These are phyloP conservation scores for Friedmanniomyces endolithicus DNA, from an alignment of 495 filamentous ascomycete genomes.

Conservation along the genomic window DNA sequence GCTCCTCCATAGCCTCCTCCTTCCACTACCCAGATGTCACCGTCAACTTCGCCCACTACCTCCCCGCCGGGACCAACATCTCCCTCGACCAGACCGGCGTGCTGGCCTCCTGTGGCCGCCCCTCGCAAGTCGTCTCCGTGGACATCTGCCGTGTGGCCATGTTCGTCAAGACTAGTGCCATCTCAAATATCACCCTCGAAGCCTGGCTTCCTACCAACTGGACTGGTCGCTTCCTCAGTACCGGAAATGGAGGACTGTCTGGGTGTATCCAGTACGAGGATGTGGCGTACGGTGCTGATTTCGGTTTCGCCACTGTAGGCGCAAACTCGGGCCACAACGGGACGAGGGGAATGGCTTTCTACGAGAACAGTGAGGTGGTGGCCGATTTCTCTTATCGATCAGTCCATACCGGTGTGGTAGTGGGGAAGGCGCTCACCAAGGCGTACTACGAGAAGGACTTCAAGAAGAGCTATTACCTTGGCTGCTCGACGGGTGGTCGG, in stretches of 20 bases:
- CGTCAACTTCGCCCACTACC: constrained; percentile 12
- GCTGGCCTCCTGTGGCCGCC: constrained; percentile 2
- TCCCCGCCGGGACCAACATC: constrained; percentile 12
- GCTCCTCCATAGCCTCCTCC: constrained; percentile 1
- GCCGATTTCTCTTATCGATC: constrained; percentile 3
- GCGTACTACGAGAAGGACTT: constrained; percentile 36
- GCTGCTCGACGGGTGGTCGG: constrained; percentile 45
- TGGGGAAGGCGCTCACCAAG: constrained; percentile 38
- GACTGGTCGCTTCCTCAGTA: constrained; percentile 25
- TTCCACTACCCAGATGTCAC: constrained; percentile 11
- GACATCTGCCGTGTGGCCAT: constrained; percentile 48
- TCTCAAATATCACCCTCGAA: constrained; percentile 43
- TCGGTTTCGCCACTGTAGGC: constrained; percentile 46
- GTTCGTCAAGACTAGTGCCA: constrained; percentile 41
- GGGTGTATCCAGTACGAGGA: constrained; percentile 22
- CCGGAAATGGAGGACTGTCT: constrained; percentile 26
- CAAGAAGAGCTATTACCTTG: constrained; percentile 42
- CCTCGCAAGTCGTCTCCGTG: constrained; percentile 3
- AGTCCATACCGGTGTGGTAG: constrained; percentile 31
- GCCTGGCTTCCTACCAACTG: constrained; percentile 42
- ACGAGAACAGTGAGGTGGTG: constrained; percentile 42
- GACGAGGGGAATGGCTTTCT: constrained; percentile 32
- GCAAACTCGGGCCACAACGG: constrained; percentile 18
- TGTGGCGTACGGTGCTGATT: constrained; percentile 24
- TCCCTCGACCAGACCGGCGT: constrained; percentile 5